Base-by-base conservation (phyloP, 2,329 filamentous ascomycete species). In the Saccharata proteae region DNA sequence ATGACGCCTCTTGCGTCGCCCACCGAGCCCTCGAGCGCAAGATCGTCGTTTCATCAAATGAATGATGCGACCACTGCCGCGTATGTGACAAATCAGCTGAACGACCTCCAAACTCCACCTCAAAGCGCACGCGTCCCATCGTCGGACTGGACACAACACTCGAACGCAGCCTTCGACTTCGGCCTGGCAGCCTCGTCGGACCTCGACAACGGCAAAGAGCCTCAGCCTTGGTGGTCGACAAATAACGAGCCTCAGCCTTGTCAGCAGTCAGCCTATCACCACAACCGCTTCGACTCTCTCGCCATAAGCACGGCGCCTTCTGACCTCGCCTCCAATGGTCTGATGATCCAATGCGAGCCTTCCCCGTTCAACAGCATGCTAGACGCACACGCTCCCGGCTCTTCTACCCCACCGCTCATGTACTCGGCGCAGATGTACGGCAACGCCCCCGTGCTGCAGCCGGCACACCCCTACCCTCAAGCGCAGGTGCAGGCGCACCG, bases 81-180 rank as follows among this genome's bases (percentile, higher is more conserved):
- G 12, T 46, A 47, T 36, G 30, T 45, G 18, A 39, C 40, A 11
- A 35, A 40, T 16, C 24, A 37, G 8, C 32, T 34, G 9, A 43
- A 38, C 23, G 43, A 40, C 34, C 51, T 51, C 39, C 47, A 51
- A 29, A 55, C 51, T 29, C 54, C 51, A 31, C 51, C 51, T 23
- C 42, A 48, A 21, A 48, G 51, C n/a, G 39, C 46, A 19, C 43
- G 44, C 3, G 38, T 54, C 26, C 37, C 47, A 11, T 47, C 47
- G 38, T 39, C 41, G 16, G 41, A 47, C 31, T 56, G 52, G 54
- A 48, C 38, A 12, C 38, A 47, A 15, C 45, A 47, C 15, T 37
- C 45, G 3, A 44, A 46, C 15, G 39, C 44, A 4, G 42, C 38
- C 14, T 35, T 56, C 10, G 47, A 54, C 7, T 54, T 51, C 33